Conservation (phyloP, 2,329 filamentous ascomycete species). For the Thelonectria blattea region DNA sequence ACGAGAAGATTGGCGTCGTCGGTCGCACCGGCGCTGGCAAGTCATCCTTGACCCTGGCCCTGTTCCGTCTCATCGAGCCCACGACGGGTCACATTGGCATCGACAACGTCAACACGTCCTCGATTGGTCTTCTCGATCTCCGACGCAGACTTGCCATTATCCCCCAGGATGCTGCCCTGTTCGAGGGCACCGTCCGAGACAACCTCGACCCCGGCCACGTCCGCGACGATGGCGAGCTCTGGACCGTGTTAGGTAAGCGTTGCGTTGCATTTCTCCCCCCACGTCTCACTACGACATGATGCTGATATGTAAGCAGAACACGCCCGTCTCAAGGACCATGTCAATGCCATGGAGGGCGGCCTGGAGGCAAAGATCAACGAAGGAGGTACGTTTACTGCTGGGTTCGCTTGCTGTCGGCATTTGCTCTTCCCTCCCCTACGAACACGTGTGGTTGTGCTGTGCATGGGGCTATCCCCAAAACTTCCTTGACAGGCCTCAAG, state of each 20-base stretch:
- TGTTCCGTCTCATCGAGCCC: slow-evolving; percentile 96
- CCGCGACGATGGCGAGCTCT: slow-evolving; percentile 95
- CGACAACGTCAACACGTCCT: slow-evolving; percentile 86
- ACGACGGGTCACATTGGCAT: slow-evolving; percentile 84
- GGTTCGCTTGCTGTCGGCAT: slow-evolving; percentile 35
- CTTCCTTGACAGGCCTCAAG: background rate
- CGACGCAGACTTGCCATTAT: slow-evolving; percentile 93
- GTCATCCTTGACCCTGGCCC: slow-evolving; percentile 86
- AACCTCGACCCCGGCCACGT: slow-evolving; percentile 95
- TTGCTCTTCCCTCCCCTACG: slow-evolving; percentile 18
- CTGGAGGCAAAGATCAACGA: slow-evolving; percentile 91
- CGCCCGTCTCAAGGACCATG: slow-evolving; percentile 89
- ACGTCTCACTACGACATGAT: slow-evolving; percentile 19
- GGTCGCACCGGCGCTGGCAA: slow-evolving; percentile 96
- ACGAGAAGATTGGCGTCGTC: slow-evolving; percentile 98
- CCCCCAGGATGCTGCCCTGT: slow-evolving; percentile 94
- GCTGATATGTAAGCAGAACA: slow-evolving; percentile 66
- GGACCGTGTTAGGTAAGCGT: slow-evolving; percentile 85
- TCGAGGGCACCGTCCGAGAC: slow-evolving; percentile 90
- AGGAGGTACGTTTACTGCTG: slow-evolving; percentile 72
- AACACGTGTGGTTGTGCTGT: slow-evolving; percentile 26
- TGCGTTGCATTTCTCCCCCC: slow-evolving; percentile 16
- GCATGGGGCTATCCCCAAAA: slow-evolving; percentile 9
- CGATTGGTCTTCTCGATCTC: slow-evolving; percentile 88
- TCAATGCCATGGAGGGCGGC: slow-evolving; percentile 84